Base-by-base conservation (phyloP, 306 rosid species). In the Vachellia pachyceras region DNA sequence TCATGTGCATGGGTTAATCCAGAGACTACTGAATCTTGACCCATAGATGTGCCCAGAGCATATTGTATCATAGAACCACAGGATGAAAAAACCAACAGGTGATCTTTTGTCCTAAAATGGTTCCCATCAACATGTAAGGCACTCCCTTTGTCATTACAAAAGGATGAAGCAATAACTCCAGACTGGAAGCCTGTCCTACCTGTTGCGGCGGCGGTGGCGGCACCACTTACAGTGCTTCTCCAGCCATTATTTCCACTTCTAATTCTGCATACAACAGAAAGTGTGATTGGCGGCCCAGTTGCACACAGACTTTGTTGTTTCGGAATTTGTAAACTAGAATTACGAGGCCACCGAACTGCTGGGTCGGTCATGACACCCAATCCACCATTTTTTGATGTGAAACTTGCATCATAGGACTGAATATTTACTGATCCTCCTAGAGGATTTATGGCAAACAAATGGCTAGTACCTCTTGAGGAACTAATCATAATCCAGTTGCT, bases 401-500 rank as follows among this genome's bases (percentile, higher is more conserved):
- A 75, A 80, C 76, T 78, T 77, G 82, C 40, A 76, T 87, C 90
- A 25, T 76, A 65, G 65, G 86, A 78, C 68, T 82, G 87, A 54
- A 89, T 75, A 78, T 90, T 84, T 49, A 82, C 85, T 7, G 87
- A 72, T 74, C 93, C 97, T 58, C 97, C 97, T 46, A 72, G 55
- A 84, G 94, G 94, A 88, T 90, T 93, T 88, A 93, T 87, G 40
- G 94, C 88, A 85, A 93, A 93, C 39, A 93, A 86, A 86, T 93
- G 97, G 84, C 88, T 91, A 49, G 97, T 93, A 35, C 97, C 97
- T 83, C 94, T 86, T 47, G 97, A 91, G 72, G 97, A 93, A 81
- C 97, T 91, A 83, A 93, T 87, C 92, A 93, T 87, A 81, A 93
- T 90, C 97, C 97, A 93, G 85, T 83, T 87, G 85, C 97, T 91